These are phyloP conservation scores for Phoma sp. DNA, from an alignment of 2,329 filamentous ascomycete genomes.

Conservation along the genomic window DNA sequence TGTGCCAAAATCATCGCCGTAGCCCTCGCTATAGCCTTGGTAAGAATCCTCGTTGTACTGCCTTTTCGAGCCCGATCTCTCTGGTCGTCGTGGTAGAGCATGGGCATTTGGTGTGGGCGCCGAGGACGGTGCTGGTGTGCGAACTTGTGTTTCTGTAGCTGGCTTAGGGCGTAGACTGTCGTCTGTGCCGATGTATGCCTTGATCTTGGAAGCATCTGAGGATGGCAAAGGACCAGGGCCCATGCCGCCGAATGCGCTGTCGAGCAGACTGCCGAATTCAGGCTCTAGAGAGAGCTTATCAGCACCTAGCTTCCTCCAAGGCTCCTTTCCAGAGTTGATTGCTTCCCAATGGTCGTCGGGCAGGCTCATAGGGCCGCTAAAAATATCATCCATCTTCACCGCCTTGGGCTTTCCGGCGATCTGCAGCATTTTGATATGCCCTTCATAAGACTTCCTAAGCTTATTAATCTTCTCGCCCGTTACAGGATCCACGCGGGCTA, in stretches of 20 bases:
- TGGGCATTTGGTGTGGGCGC: conserved; percentile 45
- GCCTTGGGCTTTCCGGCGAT: conserved; percentile 58
- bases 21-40: conserved; percentile 76
- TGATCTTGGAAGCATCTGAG: conserved; percentile 51
- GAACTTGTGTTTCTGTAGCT: conserved; percentile 26
- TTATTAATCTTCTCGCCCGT: conserved; percentile 71
- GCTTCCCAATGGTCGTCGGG: conserved; percentile 51
- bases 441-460: conserved; percentile 63
- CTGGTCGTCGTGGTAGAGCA: conserved; percentile 60
- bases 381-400: conserved; percentile 47
- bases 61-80: conserved; percentile 73
- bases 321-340: conserved; percentile 48
- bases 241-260: conserved; percentile 50
- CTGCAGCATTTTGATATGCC: conserved; percentile 57
- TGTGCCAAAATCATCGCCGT: conserved; percentile 68
- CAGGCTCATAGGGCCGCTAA: conserved; percentile 44
- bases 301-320: conserved; percentile 39
- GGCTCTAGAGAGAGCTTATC: conserved; percentile 35
- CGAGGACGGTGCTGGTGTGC: conserved; percentile 25
- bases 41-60: conserved; percentile 77
- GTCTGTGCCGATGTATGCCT: conserved; percentile 53
- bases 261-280: conserved; percentile 44
- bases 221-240: conserved; percentile 51
- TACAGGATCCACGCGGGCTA: conserved; percentile 63
- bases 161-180: conserved; percentile 45